Percentiles rank a stretch among this genome's conserved stretches.
Conservation (phyloP, 768 basidiomycete species). For the Aureoboletus auriporus region DNA sequence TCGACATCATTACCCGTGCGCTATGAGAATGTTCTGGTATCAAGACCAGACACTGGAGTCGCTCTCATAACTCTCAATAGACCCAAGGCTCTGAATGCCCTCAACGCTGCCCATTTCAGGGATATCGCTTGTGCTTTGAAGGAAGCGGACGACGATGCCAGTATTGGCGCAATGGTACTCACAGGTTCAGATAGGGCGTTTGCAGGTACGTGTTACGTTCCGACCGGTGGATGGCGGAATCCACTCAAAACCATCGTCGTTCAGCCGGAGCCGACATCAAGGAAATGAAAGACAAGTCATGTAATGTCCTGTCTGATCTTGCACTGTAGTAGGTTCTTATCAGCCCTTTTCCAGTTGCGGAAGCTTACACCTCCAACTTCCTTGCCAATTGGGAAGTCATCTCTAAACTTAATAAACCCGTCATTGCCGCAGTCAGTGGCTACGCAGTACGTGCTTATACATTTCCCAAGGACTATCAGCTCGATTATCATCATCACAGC, state of each 20-base stretch:
- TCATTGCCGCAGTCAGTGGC: slow-evolving; percentile 94
- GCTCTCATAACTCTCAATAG: slow-evolving; percentile 85
- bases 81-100: slow-evolving; percentile 86
- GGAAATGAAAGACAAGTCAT: slow-evolving; percentile 97
- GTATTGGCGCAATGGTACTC: slow-evolving; percentile 80
- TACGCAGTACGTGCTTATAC: slow-evolving; percentile 65
- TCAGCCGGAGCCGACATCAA: slow-evolving; percentile 98
- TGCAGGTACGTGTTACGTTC: slow-evolving; percentile 56
- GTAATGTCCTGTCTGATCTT: slow-evolving; percentile 39
- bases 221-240: neutral
- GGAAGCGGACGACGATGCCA: slow-evolving; percentile 65
- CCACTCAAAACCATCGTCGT: neutral
- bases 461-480: neutral
- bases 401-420: slow-evolving; percentile 76
- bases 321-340: neutral
- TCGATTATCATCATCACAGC: slow-evolving; percentile 41
- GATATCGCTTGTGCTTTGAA: slow-evolving; percentile 79
- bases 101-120: slow-evolving; percentile 72
- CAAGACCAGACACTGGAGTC: slow-evolving; percentile 63
- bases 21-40: slow-evolving; percentile 67
- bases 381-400: slow-evolving; percentile 80
- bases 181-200: slow-evolving; percentile 93
- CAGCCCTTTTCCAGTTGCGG: slow-evolving; percentile 50
- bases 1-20: slow-evolving; percentile 29
- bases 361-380: slow-evolving; percentile 84